phyloP scores from a whole-genome alignment of 1,284 basidiomycete species.

The Ustilago vetiveriae region DNA sequence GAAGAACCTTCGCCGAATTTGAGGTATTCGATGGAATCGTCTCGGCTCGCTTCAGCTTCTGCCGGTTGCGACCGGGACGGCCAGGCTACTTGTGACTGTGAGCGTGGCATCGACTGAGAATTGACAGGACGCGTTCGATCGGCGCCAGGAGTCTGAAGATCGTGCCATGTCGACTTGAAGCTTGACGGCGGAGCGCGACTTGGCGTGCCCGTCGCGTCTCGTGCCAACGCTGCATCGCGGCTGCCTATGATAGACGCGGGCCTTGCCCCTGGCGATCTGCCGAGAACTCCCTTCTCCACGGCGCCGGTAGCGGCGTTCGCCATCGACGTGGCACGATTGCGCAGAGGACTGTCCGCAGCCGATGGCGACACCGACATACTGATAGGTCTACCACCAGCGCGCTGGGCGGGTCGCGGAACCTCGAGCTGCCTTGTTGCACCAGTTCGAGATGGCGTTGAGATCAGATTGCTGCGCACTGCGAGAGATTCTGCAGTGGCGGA shows the following conservation, averaged over 20 bases:
- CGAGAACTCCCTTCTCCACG: slow-evolving; percentile 37
- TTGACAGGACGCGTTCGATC: not conserved
- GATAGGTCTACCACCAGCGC: slow-evolving; percentile 3
- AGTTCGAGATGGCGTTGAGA: slow-evolving; percentile 32
- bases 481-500: slow-evolving; percentile 44
- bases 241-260: slow-evolving; percentile 23
- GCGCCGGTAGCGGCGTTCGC: slow-evolving; percentile 35
- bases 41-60: slow-evolving; percentile 1
- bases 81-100: slow-evolving; percentile 36
- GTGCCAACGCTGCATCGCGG: slow-evolving; percentile 3
- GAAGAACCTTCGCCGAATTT: slow-evolving; percentile 12
- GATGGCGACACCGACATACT: slow-evolving; percentile 22
- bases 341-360: slow-evolving; percentile 19
- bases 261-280: slow-evolving; percentile 19
- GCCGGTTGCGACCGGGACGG: slow-evolving; percentile 7
- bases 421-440: slow-evolving; percentile 21
- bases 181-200: slow-evolving; percentile 41
- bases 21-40: slow-evolving; percentile 39
- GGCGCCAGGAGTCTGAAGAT: slow-evolving; percentile 11
- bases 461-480: slow-evolving; percentile 16
- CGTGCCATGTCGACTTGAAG: slow-evolving; percentile 38
- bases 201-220: slow-evolving; percentile 20
- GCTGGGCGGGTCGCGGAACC: slow-evolving; percentile 13
- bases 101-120: slow-evolving; percentile 31
- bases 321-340: slow-evolving; percentile 40